Percentiles rank a stretch among this genome's conserved stretches.
Evolutionary conservation across 768 basidiomycete species (phyloP).

Genomic region (Termitomyces sp.): DNA sequence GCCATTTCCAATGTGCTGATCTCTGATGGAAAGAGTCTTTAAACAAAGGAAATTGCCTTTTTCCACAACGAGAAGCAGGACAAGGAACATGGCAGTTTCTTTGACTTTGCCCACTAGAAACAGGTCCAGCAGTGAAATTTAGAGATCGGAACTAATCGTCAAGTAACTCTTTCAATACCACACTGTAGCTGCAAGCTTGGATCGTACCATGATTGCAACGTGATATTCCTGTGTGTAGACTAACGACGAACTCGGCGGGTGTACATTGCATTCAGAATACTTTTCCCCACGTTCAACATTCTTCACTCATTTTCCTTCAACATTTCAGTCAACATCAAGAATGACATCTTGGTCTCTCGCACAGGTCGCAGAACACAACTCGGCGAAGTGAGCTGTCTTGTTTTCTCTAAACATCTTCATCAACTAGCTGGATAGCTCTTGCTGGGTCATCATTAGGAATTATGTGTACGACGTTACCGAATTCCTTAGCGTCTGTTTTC

Average conservation of each 20-base stretch:
- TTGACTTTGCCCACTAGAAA: too few relatives aligned
- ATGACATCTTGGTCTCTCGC: conserved; percentile 45
- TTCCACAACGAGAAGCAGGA: too few relatives aligned
- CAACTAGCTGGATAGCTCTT: conserved; percentile 42
- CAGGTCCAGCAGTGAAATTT: too few relatives aligned
- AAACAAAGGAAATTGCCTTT: too few relatives aligned
- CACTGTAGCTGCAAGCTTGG: background rate
- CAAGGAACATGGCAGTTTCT: too few relatives aligned
- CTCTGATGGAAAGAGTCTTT: too few relatives aligned
- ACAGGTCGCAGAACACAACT: conserved; percentile 58
- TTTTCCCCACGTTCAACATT: background rate
- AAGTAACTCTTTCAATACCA: background rate
- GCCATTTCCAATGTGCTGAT: too few relatives aligned
- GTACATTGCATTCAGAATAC: background rate
- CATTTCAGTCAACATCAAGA: conserved; percentile 15
- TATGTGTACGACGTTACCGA: conserved; percentile 85
- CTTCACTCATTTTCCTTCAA: background rate
- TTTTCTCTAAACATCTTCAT: conserved; percentile 3
- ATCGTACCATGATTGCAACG: background rate
- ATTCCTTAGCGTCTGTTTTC: conserved; percentile 48
- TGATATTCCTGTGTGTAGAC: background rate
- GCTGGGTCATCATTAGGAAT: conserved; percentile 80
- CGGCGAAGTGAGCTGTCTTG: conserved; percentile 32
- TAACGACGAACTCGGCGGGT: background rate
- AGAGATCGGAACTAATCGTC: too few relatives aligned